Conservation (phyloP, 1,284 basidiomycete genomes). For the Microstroma glucosiphilum region DNA sequence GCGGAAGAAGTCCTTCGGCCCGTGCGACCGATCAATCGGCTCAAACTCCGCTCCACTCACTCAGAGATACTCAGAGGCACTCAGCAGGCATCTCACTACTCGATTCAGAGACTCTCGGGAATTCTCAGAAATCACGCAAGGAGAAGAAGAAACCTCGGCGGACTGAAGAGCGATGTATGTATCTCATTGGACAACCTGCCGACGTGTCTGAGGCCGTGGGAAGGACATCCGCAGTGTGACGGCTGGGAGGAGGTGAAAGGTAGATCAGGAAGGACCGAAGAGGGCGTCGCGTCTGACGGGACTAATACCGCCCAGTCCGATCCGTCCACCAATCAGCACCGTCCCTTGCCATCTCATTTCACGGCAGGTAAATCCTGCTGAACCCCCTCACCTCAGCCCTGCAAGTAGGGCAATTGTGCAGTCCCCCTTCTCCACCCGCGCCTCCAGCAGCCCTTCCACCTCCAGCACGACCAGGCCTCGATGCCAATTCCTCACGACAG, state of each 20-base stretch:
- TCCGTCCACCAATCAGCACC: not conserved
- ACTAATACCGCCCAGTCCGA: not conserved
- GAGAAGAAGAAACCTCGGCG: no score
- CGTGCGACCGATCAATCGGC: no score
- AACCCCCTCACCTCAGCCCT: constrained; percentile 6
- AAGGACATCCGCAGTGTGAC: not conserved
- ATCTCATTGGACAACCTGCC: no score
- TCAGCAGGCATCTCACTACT: no score
- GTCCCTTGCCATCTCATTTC: not conserved
- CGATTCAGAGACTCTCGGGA: no score
- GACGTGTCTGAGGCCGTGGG: not conserved
- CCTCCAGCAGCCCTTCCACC: not conserved
- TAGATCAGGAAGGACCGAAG: not conserved
- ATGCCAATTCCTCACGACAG: constrained; percentile 39
- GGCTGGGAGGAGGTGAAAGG: not conserved
- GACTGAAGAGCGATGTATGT: no score
- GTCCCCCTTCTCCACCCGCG: not conserved
- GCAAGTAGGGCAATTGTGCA: constrained; percentile 6
- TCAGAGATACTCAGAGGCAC: no score
- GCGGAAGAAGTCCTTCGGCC: no score
- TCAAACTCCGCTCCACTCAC: no score
- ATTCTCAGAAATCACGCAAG: no score
- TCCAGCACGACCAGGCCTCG: constrained; percentile 15
- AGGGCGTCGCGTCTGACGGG: not conserved
- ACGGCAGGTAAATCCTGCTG: constrained; percentile 4